These are phyloP conservation scores for Kwoniella shivajii DNA, from an alignment of 1,284 basidiomycete genomes.

Conservation along the genomic window DNA sequence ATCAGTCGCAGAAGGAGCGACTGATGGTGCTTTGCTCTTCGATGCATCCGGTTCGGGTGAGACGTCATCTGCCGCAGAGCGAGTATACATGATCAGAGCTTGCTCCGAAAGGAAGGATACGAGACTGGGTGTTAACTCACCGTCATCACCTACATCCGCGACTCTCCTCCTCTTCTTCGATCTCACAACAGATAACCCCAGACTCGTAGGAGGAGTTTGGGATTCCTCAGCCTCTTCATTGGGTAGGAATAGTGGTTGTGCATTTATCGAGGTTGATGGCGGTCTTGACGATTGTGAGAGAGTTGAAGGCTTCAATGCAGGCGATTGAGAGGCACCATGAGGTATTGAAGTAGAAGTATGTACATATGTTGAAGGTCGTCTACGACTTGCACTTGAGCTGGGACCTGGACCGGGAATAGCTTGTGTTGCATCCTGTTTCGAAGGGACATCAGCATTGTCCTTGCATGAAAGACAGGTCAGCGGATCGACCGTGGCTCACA, in stretches of 20 bases:
- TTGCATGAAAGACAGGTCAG: not conserved
- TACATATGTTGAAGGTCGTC: not conserved
- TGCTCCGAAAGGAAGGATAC: not conserved
- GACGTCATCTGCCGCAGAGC: not conserved
- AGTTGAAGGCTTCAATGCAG: not conserved
- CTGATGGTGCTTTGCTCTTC: not conserved
- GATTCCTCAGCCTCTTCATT: slow-evolving; percentile 7
- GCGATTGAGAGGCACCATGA: not conserved
- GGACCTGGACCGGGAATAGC: not conserved
- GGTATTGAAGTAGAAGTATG: not conserved
- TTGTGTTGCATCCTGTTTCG: not conserved
- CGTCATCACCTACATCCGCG: slow-evolving; percentile 4
- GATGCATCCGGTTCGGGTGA: not conserved
- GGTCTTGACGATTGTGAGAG: not conserved
- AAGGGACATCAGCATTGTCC: not conserved
- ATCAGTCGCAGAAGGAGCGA: not conserved
- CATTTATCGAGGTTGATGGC: not conserved
- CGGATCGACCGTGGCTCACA: not conserved
- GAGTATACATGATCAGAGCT: not conserved
- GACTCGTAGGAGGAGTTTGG: not conserved
- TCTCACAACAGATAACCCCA: not conserved
- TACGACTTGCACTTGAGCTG: not conserved
- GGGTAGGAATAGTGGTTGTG: slow-evolving; percentile 10
- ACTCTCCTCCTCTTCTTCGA: slow-evolving; percentile 2
- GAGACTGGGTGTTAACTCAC: not conserved